phyloP scores from a whole-genome alignment of 108 stramenopile genomes.

The Epipyxis sp. region DNA sequence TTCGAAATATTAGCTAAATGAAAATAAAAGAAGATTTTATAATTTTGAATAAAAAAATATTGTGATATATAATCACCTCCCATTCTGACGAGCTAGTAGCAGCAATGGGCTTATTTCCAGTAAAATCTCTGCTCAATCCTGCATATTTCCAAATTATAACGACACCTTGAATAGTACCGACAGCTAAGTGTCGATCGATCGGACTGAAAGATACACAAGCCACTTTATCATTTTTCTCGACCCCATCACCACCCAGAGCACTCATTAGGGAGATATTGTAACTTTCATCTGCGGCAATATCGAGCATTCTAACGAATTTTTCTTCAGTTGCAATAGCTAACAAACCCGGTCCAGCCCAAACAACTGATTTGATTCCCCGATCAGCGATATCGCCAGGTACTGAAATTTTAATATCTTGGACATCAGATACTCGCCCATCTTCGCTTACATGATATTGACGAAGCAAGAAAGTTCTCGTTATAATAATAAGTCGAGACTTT shows the following conservation, averaged over 20 bases:
- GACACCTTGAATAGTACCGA: constrained; percentile 52
- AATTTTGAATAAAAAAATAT: too few relatives aligned
- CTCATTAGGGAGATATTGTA: constrained; percentile 43
- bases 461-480: constrained; percentile 49
- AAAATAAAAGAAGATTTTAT: too few relatives aligned
- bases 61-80: too few relatives aligned
- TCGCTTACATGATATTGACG: constrained; percentile 47
- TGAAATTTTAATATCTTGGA: constrained; percentile 56
- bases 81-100: not conserved
- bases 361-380: constrained; percentile 38
- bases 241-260: constrained; percentile 8
- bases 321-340: constrained; percentile 57
- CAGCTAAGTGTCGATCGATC: constrained; percentile 49
- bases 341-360: constrained; percentile 62
- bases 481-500: constrained; percentile 38
- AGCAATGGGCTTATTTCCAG: not conserved
- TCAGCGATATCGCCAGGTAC: constrained; percentile 38
- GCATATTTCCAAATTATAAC: constrained; percentile 56
- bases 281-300: constrained; percentile 48
- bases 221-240: constrained; percentile 46
- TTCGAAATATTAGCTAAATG: not conserved
- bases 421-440: constrained; percentile 44
- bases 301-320: constrained; percentile 53
- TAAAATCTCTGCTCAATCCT: not conserved
- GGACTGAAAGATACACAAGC: constrained; percentile 53